A percentile compares a stretch with the other conserved stretches of the same genome.
These are phyloP conservation scores for Polyporus tsugae DNA, from an alignment of 1,284 basidiomycete genomes.

Conservation along the genomic window DNA sequence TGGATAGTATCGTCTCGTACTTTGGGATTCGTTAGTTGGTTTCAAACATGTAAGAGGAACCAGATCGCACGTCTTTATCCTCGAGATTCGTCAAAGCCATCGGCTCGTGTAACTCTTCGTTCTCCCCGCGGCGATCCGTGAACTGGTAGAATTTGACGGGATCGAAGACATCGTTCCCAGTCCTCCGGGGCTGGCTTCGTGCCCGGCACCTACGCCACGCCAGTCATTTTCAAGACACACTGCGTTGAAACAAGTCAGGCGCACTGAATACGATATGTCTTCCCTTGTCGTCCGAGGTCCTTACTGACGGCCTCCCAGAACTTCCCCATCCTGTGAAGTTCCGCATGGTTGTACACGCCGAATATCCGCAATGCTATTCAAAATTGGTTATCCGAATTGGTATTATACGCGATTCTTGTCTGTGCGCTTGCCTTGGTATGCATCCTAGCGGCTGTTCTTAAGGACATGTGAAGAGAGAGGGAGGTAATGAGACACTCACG, in stretches of 20 bases:
- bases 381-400: no score
- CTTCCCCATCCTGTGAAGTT: conserved; percentile 47
- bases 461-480: not conserved
- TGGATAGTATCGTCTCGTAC: conserved; percentile 63
- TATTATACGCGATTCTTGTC: no score
- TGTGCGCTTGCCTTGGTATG: conserved; percentile 2
- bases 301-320: conserved; percentile 59
- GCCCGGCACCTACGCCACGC: conserved; percentile 41
- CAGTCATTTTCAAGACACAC: not conserved
- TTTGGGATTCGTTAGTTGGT: conserved; percentile 36
- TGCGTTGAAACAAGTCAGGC: not conserved
- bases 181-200: not conserved
- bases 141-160: not conserved
- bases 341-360: conserved; percentile 61
- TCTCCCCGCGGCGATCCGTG: not conserved
- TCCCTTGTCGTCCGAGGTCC: conserved; percentile 53
- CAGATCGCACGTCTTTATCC: not conserved
- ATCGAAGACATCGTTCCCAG: not conserved
- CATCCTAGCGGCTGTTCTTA: not conserved
- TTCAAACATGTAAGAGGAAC: not conserved
- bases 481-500: not conserved
- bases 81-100: not conserved
- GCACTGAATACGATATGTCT: conserved; percentile 53
- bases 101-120: not conserved
- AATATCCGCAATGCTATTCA: conserved; percentile 58